Percentiles rank a stretch among this genome's conserved stretches.
phyloP scores from a whole-genome alignment of 2,329 filamentous ascomycete genomes.

The Penicillium freii region DNA sequence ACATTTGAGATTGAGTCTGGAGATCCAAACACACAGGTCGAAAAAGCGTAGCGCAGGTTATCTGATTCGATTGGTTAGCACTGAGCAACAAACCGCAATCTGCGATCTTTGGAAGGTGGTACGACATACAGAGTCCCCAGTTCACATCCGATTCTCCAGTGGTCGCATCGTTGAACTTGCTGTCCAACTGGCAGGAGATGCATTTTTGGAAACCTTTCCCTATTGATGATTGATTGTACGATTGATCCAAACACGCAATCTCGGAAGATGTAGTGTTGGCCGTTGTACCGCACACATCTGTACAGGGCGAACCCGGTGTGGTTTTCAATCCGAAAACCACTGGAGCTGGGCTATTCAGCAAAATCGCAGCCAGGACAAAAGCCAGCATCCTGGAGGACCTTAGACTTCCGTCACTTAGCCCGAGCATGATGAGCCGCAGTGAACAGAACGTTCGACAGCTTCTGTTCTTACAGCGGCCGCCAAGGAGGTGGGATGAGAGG shows the following conservation, averaged over 20 bases:
- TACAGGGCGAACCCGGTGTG: constrained; percentile 42
- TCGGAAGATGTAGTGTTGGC: constrained; percentile 43
- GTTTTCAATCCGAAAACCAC: constrained; percentile 30
- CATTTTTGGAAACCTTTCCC: constrained; percentile 43
- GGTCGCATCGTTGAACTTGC: constrained; percentile 33
- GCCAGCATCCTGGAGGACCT: constrained; percentile 20
- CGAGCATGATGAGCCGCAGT: constrained; percentile 22
- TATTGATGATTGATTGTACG: constrained; percentile 33
- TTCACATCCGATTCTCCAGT: constrained; percentile 44
- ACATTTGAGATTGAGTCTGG: constrained; percentile 38
- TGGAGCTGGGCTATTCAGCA: constrained; percentile 22
- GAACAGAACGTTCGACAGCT: constrained; percentile 8
- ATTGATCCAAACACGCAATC: constrained; percentile 42
- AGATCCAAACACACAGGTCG: constrained; percentile 45
- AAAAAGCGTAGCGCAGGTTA: constrained; percentile 47
- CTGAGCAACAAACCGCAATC: not conserved
- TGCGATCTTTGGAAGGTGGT: not conserved
- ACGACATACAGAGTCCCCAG: constrained; percentile 47
- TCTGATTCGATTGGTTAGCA: constrained; percentile 29
- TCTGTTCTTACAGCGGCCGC: constrained; percentile 7
- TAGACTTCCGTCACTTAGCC: constrained; percentile 11
- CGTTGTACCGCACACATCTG: constrained; percentile 30
- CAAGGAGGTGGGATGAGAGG: not conserved
- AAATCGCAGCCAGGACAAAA: constrained; percentile 14
- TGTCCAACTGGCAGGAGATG: constrained; percentile 43